Conservation (phyloP, 768 basidiomycete species). For the Rhodotorula diobovata region DNA sequence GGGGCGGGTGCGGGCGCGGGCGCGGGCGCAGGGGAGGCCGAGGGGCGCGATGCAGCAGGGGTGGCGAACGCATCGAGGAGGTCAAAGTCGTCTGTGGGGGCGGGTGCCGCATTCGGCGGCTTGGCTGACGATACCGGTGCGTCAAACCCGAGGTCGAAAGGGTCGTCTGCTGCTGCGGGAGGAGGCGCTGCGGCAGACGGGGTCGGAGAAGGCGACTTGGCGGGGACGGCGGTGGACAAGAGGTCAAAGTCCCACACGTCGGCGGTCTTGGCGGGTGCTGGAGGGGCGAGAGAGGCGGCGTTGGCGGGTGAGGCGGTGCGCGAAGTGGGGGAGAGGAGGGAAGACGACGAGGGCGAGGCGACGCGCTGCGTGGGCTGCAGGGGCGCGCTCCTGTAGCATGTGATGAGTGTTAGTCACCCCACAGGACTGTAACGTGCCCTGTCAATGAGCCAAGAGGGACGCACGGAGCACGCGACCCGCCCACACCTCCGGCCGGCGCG, state of each 20-base stretch:
- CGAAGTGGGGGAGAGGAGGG: neutral
- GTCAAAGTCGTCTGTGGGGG: slow-evolving; percentile 19
- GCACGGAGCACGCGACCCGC: neutral
- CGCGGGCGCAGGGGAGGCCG: neutral
- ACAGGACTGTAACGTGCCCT: too few species aligned
- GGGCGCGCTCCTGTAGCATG: too few species aligned
- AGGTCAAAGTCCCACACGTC: slow-evolving; percentile 45
- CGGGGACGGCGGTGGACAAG: slow-evolving; percentile 15
- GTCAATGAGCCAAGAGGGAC: too few species aligned
- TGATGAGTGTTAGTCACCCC: too few species aligned
- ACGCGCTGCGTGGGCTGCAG: neutral
- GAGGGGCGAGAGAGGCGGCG: neutral
- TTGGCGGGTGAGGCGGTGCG: neutral
- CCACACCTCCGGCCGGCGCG: neutral
- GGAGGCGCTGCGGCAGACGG: neutral
- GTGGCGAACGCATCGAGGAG: slow-evolving; percentile 29
- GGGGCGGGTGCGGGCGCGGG: slow-evolving; percentile 14
- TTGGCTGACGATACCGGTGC: too few species aligned
- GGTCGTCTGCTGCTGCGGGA: slow-evolving; percentile 8
- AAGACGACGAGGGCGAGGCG: slow-evolving; percentile 1
- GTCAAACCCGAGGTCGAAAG: slow-evolving; percentile 32
- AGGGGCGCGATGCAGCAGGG: slow-evolving; percentile 11
- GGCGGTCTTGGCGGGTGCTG: neutral
- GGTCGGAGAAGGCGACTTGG: neutral
- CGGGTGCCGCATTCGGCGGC: too few species aligned